A percentile compares a stretch with the other conserved stretches of the same genome.
phyloP scores from a whole-genome alignment of 768 basidiomycete species.

The Auricularia sp. region DNA sequence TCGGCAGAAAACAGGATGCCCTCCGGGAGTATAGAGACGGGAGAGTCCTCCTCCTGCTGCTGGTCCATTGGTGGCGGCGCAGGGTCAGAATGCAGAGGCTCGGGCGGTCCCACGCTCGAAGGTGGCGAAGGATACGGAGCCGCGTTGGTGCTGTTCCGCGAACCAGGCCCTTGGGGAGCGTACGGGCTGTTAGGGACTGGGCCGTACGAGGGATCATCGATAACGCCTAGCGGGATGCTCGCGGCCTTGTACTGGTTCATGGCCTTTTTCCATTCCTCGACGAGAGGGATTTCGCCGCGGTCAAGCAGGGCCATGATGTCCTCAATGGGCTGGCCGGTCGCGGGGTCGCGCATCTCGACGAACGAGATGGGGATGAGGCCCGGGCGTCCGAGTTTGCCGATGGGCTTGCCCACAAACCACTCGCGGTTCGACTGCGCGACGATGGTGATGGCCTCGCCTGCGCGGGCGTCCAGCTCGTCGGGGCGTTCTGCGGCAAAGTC shows the following conservation, averaged over 20 bases:
- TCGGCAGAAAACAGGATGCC: slow-evolving; percentile 80
- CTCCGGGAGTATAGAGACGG: slow-evolving; percentile 49
- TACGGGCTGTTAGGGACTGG: slow-evolving; percentile 38
- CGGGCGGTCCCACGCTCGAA: slow-evolving; percentile 11
- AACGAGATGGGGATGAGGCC: slow-evolving; percentile 96
- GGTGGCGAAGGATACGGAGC: slow-evolving; percentile 11
- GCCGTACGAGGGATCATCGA: slow-evolving; percentile 49
- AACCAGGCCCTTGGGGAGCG: slow-evolving; percentile 9
- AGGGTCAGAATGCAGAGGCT: slow-evolving; percentile 11
- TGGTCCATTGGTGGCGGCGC: slow-evolving; percentile 10
- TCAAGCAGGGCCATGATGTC: slow-evolving; percentile 76
- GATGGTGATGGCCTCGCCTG: slow-evolving; percentile 89
- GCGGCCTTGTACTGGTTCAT: slow-evolving; percentile 94
- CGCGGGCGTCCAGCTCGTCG: slow-evolving; percentile 92
- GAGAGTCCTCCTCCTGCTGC: slow-evolving; percentile 18
- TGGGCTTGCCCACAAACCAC: slow-evolving; percentile 99
- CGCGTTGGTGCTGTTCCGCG: neutral
- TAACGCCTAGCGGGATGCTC: slow-evolving; percentile 87
- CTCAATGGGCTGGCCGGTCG: slow-evolving; percentile 66
- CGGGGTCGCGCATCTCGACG: slow-evolving; percentile 91
- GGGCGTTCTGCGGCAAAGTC: slow-evolving; percentile 93
- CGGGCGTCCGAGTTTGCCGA: slow-evolving; percentile 87
- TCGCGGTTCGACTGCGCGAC: slow-evolving; percentile 99
- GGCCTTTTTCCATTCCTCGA: slow-evolving; percentile 98
- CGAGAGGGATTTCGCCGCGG: slow-evolving; percentile 79